These are phyloP conservation scores for Barnettozyma californica DNA, from an alignment of 805 yeast species.

Conservation along the genomic window DNA sequence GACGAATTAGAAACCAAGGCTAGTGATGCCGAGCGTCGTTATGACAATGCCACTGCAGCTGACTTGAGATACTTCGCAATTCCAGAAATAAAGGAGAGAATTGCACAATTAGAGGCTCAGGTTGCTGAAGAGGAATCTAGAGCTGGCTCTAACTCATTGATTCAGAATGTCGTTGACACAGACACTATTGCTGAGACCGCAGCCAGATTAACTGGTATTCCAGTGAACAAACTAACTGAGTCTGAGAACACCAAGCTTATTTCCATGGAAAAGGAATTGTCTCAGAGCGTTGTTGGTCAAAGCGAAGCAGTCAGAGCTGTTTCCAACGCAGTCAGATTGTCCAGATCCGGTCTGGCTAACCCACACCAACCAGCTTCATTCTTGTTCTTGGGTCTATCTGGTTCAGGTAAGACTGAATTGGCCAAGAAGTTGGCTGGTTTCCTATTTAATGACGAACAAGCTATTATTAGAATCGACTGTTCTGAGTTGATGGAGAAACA, in stretches of 20 bases:
- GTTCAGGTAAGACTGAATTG: constrained; percentile 97
- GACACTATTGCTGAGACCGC: constrained; percentile 96
- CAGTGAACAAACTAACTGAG: constrained; percentile 89
- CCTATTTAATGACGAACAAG: constrained; percentile 91
- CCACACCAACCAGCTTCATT: constrained; percentile 97
- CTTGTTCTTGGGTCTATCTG: constrained; percentile 89
- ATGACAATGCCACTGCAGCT: constrained; percentile 90
- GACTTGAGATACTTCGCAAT: constrained; percentile 96
- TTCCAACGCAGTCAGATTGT: constrained; percentile 87
- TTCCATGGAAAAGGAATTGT: constrained; percentile 85
- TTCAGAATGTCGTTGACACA: constrained; percentile 85
- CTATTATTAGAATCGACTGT: constrained; percentile 96
- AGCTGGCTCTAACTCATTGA: constrained; percentile 56
- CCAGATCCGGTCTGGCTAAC: constrained; percentile 91
- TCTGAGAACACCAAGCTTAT: constrained; percentile 92
- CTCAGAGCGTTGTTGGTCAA: constrained; percentile 89
- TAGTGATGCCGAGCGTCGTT: constrained; percentile 93
- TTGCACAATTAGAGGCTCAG: constrained; percentile 65
- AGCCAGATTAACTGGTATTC: constrained; percentile 94
- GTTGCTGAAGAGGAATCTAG: constrained; percentile 73
- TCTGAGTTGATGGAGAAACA: constrained; percentile 94
- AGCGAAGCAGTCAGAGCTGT: constrained; percentile 94
- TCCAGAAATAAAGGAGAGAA: constrained; percentile 80
- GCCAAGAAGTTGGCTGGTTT: constrained; percentile 97
- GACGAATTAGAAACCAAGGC: constrained; percentile 94